A percentile compares a stretch with the other conserved stretches of the same genome.
phyloP scores from a whole-genome alignment of 352 stramenopile genomes.

The Globisporangium okanoganense region DNA sequence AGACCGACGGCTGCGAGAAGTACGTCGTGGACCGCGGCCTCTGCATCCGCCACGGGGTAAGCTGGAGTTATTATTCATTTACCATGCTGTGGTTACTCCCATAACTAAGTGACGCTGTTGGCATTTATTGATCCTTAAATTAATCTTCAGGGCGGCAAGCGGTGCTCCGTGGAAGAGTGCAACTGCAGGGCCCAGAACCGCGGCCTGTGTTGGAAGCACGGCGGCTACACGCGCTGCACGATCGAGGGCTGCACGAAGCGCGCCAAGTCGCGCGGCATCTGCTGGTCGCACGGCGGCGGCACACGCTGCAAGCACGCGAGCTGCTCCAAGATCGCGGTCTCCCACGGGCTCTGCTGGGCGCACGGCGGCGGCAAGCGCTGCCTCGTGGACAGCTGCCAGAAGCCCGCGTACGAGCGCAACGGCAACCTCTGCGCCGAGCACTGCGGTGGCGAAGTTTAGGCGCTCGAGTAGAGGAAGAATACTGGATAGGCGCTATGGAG shows the following conservation, averaged over 20 bases:
- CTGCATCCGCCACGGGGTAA: slow-evolving; percentile 41
- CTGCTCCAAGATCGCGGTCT: slow-evolving; percentile 59
- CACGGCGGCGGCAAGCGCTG: slow-evolving; percentile 49
- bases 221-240: slow-evolving; percentile 48
- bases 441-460: slow-evolving; percentile 4
- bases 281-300: slow-evolving; percentile 29
- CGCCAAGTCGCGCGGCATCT: slow-evolving; percentile 27
- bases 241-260: slow-evolving; percentile 47
- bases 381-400: slow-evolving; percentile 27
- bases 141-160: slow-evolving; percentile 28
- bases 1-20: slow-evolving; percentile 35
- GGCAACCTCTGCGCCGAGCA: slow-evolving; percentile 48
- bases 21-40: slow-evolving; percentile 42
- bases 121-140: background rate
- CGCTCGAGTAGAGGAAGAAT: background rate
- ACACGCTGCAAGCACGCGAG: slow-evolving; percentile 42
- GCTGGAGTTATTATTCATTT: background rate
- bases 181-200: slow-evolving; percentile 37
- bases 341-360: slow-evolving; percentile 45
- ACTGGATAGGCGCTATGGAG: no score
- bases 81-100: background rate
- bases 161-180: slow-evolving; percentile 34
- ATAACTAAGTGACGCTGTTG: background rate
- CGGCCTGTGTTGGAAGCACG: slow-evolving; percentile 40
- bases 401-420: slow-evolving; percentile 58